These are phyloP conservation scores for Kernera saxatilis DNA, from an alignment of 345 rosid genomes.

Conservation along the genomic window DNA sequence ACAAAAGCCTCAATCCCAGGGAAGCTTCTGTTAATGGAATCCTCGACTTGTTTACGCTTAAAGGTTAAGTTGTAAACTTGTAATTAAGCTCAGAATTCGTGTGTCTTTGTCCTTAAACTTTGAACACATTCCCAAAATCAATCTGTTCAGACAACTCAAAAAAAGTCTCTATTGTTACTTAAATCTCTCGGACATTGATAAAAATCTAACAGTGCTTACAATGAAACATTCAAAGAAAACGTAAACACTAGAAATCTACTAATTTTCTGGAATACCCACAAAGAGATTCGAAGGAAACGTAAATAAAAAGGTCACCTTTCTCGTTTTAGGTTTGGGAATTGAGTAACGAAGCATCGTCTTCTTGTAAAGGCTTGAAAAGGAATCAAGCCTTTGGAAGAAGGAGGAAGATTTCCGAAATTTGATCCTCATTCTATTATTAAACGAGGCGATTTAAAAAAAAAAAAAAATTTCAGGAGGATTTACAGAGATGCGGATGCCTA, in stretches of 20 bases:
- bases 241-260: neutral
- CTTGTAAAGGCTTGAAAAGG: neutral
- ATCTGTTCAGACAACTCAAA: neutral
- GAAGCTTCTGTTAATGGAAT: neutral
- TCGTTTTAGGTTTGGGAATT: neutral
- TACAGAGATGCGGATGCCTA: no score
- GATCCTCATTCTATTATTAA: neutral
- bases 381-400: no score
- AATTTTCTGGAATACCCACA: neutral
- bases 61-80: neutral
- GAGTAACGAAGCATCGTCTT: neutral
- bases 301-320: neutral
- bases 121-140: neutral
- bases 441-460: no score
- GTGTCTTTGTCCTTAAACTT: neutral
- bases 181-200: neutral
- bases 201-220: neutral
- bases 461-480: no score
- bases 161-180: neutral
- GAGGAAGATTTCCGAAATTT: neutral
- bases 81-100: neutral
- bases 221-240: neutral
- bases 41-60: neutral
- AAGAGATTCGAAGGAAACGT: neutral
- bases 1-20: neutral